A percentile compares a stretch with the other conserved stretches of the same genome.
Conservation (phyloP, 495 filamentous ascomycete genomes). For the Aspergillus leporis region DNA sequence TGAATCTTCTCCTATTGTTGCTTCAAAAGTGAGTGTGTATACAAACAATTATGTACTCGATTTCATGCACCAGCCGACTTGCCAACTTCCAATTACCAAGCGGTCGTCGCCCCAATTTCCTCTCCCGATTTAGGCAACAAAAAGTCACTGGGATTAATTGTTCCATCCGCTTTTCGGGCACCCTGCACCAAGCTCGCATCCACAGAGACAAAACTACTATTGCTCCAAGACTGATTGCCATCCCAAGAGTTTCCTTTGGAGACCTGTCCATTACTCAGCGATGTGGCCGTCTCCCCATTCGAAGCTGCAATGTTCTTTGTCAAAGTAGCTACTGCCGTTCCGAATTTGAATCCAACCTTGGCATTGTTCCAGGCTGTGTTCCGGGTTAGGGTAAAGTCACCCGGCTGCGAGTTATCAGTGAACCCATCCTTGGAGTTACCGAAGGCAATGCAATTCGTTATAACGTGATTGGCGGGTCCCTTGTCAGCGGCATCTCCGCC, state of each 20-base stretch:
- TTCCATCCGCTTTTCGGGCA: conserved; percentile 13
- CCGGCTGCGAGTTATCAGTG: conserved; percentile 24
- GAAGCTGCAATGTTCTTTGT: conserved; percentile 14
- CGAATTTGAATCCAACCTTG: conserved; percentile 15
- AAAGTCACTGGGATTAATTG: conserved; percentile 17
- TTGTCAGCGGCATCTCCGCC: conserved; percentile 20
- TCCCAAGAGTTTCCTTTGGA: conserved; percentile 23
- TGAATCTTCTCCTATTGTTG: too few species aligned
- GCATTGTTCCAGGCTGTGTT: conserved; percentile 24
- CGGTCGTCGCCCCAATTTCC: conserved; percentile 19
- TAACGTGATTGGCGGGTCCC: conserved; percentile 17
- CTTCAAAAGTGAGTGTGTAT: too few species aligned
- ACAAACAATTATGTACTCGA: too few species aligned
- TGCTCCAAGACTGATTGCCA: conserved; percentile 11
- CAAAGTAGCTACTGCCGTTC: conserved; percentile 19
- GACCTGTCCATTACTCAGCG: conserved; percentile 15
- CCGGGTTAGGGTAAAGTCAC: conserved; percentile 18
- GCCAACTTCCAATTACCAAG: conserved; percentile 9
- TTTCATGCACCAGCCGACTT: background rate
- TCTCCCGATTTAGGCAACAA: conserved; percentile 19
- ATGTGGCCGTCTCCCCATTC: conserved; percentile 17
- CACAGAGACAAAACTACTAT: conserved; percentile 19
- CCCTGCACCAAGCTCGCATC: conserved; percentile 18
- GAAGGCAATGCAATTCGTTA: conserved; percentile 21
- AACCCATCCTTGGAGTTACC: conserved; percentile 21